A percentile compares a stretch with the other conserved stretches of the same genome.
phyloP scores from a whole-genome alignment of 2,329 filamentous ascomycete genomes.

The Ceratocystis cubensis region DNA sequence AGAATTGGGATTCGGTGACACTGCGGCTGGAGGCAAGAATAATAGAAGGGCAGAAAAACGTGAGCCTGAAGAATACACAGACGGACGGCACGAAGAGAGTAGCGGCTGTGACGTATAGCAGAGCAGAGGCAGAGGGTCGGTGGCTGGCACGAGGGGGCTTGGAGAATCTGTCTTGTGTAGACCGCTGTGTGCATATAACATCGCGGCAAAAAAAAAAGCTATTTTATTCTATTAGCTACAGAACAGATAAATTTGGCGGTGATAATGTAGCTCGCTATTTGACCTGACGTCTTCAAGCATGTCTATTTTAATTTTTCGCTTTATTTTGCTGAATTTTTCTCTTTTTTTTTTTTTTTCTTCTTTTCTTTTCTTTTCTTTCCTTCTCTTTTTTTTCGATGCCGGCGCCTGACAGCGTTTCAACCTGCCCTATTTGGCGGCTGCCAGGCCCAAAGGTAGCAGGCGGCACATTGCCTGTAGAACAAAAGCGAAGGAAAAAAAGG shows the following conservation, averaged over 20 bases:
- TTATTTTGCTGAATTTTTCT: background rate
- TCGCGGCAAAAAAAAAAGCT: no score
- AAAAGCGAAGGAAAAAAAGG: background rate
- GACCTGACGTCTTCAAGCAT: background rate
- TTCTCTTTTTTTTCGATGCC: background rate
- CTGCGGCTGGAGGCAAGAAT: background rate
- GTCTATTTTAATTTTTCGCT: background rate
- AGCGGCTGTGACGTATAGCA: background rate
- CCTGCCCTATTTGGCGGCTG: constrained; percentile 5
- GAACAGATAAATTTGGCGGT: no score
- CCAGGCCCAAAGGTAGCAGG: background rate
- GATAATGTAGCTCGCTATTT: no score
- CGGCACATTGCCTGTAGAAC: background rate
- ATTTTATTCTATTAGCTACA: no score
- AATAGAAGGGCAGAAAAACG: background rate
- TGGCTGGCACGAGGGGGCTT: no score
- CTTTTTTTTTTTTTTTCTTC: background rate
- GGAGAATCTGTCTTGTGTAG: no score
- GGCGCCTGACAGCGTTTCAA: constrained; percentile 9
- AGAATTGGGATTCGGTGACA: background rate
- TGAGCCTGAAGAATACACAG: background rate
- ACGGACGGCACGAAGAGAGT: background rate
- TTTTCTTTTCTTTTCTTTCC: background rate
- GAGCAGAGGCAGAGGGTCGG: no score
- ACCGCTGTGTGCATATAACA: no score